phyloP scores from a whole-genome alignment of 1,284 basidiomycete genomes.

The Psilocybe mexicana region DNA sequence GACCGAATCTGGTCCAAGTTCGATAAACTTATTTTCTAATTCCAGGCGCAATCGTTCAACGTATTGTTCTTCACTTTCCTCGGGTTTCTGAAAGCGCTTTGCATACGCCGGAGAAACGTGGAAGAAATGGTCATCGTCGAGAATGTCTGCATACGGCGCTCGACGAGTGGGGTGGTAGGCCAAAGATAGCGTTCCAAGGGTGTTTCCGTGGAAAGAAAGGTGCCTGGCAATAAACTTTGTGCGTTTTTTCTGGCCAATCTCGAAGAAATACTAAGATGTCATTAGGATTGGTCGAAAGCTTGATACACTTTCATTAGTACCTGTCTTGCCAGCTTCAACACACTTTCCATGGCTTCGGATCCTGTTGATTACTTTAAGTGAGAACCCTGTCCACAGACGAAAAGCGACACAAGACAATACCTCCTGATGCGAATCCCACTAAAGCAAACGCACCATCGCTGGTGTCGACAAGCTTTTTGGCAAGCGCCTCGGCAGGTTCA shows the following conservation, averaged over 20 bases:
- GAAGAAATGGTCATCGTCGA: conserved; percentile 68
- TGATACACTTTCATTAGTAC: conserved; percentile 31
- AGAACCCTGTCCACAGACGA: background rate
- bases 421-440: conserved; percentile 72
- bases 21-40: conserved; percentile 80
- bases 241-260: conserved; percentile 67
- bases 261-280: conserved; percentile 59
- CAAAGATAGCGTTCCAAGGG: conserved; percentile 67
- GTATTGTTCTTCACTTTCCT: conserved; percentile 77
- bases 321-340: conserved; percentile 78
- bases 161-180: conserved; percentile 67
- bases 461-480: conserved; percentile 56
- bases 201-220: conserved; percentile 85
- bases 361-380: conserved; percentile 43
- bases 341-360: conserved; percentile 83
- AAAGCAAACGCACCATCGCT: conserved; percentile 75
- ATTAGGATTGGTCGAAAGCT: background rate
- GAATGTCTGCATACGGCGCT: conserved; percentile 62
- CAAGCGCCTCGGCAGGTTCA: conserved; percentile 76
- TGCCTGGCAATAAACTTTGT: conserved; percentile 79
- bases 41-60: conserved; percentile 75
- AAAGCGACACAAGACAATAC: conserved; percentile 34
- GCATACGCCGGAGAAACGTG: conserved; percentile 87
- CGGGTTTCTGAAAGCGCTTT: conserved; percentile 66
- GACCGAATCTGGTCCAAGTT: conserved; percentile 79